These are phyloP conservation scores for Clathrospora elynae DNA, from an alignment of 2,329 filamentous ascomycete species.

Conservation along the genomic window DNA sequence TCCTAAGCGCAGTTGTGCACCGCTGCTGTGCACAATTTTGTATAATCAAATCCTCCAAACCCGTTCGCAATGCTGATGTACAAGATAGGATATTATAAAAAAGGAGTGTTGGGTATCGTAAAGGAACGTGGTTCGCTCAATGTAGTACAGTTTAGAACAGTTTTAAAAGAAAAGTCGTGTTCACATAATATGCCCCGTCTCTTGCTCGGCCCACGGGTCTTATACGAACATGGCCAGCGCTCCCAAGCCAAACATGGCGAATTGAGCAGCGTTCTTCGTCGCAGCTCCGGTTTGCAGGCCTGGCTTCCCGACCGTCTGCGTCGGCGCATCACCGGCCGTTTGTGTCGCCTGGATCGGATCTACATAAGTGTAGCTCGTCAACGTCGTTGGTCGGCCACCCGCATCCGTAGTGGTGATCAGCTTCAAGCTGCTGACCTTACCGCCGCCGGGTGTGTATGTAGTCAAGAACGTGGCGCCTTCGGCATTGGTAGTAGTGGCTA, in stretches of 20 bases:
- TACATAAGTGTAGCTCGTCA: conserved; percentile 54
- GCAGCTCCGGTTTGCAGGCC: conserved; percentile 49
- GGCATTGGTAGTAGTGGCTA: conserved; percentile 52
- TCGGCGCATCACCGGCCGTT: conserved; percentile 5
- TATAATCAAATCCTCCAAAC: neutral
- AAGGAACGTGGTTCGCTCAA: neutral
- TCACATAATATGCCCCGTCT: conserved; percentile 2
- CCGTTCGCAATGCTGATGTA: too few species aligned
- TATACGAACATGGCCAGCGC: conserved; percentile 41
- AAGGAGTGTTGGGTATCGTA: neutral
- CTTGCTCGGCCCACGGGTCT: neutral
- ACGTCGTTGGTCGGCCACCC: conserved; percentile 44
- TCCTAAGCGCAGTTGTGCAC: too few species aligned
- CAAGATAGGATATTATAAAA: too few species aligned
- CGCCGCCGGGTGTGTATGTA: conserved; percentile 54
- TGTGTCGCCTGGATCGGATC: conserved; percentile 37
- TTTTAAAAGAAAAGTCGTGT: conserved; percentile 2
- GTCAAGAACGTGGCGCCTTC: conserved; percentile 51
- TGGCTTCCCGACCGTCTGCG: conserved; percentile 33
- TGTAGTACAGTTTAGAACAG: too few species aligned
- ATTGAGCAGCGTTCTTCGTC: conserved; percentile 17
- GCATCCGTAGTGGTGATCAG: conserved; percentile 44
- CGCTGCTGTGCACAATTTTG: too few species aligned
- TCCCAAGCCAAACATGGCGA: conserved; percentile 40
- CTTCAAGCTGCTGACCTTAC: conserved; percentile 48